phyloP scores from a whole-genome alignment of 306 rosid species.

The Argentina anserina region DNA sequence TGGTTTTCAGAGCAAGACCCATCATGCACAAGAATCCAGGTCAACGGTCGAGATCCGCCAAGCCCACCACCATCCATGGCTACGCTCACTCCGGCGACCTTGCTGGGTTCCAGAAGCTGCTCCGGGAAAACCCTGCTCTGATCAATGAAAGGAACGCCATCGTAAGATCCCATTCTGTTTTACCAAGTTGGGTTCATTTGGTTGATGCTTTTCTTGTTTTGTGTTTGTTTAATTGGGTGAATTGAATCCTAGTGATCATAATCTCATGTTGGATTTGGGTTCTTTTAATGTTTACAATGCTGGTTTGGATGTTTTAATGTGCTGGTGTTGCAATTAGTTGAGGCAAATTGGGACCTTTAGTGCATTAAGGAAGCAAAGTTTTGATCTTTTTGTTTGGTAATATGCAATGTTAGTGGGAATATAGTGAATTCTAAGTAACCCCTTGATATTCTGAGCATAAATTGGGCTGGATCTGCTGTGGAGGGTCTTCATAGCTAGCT shows the following conservation, averaged over 20 bases:
- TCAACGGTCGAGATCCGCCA: slow-evolving; percentile 65
- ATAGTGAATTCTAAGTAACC: slow-evolving; percentile 2
- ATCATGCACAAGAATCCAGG: slow-evolving; percentile 60
- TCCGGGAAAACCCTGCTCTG: slow-evolving; percentile 68
- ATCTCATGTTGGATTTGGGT: slow-evolving; percentile 1
- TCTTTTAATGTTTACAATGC: not conserved
- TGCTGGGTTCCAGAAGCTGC: slow-evolving; percentile 64
- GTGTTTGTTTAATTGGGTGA: not conserved
- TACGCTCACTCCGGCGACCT: slow-evolving; percentile 74
- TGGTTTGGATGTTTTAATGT: not conserved
- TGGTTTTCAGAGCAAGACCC: not conserved
- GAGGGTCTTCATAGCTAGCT: no score
- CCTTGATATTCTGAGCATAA: not conserved
- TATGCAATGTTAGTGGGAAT: slow-evolving; percentile 8
- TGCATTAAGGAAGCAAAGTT: slow-evolving; percentile 4
- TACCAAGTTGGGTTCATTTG: not conserved
- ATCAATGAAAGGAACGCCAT: slow-evolving; percentile 75
- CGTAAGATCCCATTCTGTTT: slow-evolving; percentile 43
- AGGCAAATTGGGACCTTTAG: not conserved
- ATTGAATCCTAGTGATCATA: not conserved
- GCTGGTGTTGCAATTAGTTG: not conserved
- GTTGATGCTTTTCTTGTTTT: not conserved
- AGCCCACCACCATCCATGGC: slow-evolving; percentile 68
- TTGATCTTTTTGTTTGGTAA: not conserved
- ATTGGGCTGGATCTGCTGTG: slow-evolving; percentile 8